Evolutionary conservation across 2,329 filamentous ascomycete genomes (phyloP).

Genomic region (Juglanconis sp.): DNA sequence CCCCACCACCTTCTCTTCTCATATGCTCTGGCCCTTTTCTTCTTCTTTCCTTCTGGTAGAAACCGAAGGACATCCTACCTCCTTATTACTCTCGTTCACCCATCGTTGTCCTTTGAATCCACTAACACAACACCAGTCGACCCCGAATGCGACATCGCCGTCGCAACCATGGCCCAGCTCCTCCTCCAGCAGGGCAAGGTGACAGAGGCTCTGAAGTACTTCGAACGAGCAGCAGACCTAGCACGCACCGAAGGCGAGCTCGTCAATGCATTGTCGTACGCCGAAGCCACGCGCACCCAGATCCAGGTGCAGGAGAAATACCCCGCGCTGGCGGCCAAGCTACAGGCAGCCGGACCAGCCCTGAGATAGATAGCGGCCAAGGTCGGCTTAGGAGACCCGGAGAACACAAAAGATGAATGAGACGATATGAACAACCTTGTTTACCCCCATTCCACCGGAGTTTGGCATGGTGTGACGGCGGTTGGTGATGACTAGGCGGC

Average conservation of each 20-base stretch:
- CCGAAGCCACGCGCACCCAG: slow-evolving; percentile 93
- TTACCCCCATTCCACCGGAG: background rate
- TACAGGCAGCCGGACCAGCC: slow-evolving; percentile 47
- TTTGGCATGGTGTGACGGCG: background rate
- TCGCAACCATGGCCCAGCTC: slow-evolving; percentile 97
- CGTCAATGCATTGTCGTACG: slow-evolving; percentile 93
- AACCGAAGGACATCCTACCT: too few relatives aligned
- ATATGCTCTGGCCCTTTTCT: too few relatives aligned
- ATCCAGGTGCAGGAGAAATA: slow-evolving; percentile 88
- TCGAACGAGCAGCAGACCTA: slow-evolving; percentile 92
- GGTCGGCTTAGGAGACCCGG: background rate
- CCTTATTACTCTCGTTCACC: background rate
- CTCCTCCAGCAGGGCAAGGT: slow-evolving; percentile 98
- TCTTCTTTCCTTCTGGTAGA: too few relatives aligned
- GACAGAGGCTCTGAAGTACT: slow-evolving; percentile 90
- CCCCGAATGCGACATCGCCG: slow-evolving; percentile 96
- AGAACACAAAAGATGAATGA: background rate
- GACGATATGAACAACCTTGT: background rate
- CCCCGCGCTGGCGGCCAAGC: slow-evolving; percentile 71
- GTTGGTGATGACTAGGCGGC: background rate
- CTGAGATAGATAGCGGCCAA: slow-evolving; percentile 23
- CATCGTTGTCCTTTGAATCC: background rate
- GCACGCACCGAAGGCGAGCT: slow-evolving; percentile 94
- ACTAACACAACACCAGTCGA: slow-evolving; percentile 61
- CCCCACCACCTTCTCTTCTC: too few relatives aligned